phyloP scores from a whole-genome alignment of 2,329 filamentous ascomycete genomes.

The Verruconis gallopava region DNA sequence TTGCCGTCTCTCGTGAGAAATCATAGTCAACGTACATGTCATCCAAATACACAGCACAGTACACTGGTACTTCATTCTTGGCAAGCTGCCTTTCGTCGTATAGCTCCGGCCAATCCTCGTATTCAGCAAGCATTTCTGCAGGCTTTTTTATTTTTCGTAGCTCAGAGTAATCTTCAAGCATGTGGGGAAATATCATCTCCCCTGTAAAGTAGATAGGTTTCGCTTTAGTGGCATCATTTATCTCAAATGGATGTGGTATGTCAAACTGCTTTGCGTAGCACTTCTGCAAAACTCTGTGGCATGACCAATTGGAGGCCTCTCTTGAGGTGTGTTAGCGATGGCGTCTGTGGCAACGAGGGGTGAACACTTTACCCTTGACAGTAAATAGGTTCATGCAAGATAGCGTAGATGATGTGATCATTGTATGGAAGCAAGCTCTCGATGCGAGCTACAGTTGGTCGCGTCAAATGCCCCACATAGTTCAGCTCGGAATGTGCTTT shows the following conservation, averaged over 20 bases:
- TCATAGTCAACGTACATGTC: slow-evolving; percentile 88
- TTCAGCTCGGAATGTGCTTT: slow-evolving; percentile 60
- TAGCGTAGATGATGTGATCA: slow-evolving; percentile 65
- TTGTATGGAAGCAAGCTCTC: slow-evolving; percentile 61
- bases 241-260: slow-evolving; percentile 32
- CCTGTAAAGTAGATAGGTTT: slow-evolving; percentile 66
- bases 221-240: slow-evolving; percentile 15
- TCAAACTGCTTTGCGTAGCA: slow-evolving; percentile 32
- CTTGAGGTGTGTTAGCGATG: slow-evolving; percentile 17
- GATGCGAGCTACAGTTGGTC: slow-evolving; percentile 54
- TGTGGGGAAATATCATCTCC: slow-evolving; percentile 83
- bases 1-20: slow-evolving; percentile 59
- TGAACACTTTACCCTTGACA: slow-evolving; percentile 50
- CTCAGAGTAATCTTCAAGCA: slow-evolving; percentile 71
- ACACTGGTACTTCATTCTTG: slow-evolving; percentile 72
- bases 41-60: slow-evolving; percentile 69
- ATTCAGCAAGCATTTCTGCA: slow-evolving; percentile 56
- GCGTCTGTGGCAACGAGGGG: neutral
- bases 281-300: slow-evolving; percentile 40
- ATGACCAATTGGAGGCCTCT: slow-evolving; percentile 60
- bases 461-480: slow-evolving; percentile 61
- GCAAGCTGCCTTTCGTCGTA: slow-evolving; percentile 64
- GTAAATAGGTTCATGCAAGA: slow-evolving; percentile 83
- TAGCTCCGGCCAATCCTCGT: slow-evolving; percentile 57
- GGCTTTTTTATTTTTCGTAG: slow-evolving; percentile 54